phyloP scores from a whole-genome alignment of 495 filamentous ascomycete genomes.

The Thermochaetoides thermophila region DNA sequence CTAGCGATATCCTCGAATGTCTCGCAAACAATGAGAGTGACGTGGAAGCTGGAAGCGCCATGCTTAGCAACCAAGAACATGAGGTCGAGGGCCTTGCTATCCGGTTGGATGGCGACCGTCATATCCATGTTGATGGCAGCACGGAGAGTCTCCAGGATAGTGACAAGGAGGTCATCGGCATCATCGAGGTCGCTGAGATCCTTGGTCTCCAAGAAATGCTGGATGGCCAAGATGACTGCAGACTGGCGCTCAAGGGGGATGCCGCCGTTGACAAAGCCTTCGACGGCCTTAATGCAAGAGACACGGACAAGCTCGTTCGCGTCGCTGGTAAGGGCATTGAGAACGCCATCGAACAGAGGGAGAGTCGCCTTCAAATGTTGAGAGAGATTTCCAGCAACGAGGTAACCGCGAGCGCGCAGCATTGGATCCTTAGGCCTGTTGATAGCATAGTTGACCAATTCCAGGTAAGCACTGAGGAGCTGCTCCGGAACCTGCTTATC shows the following conservation, averaged over 20 bases:
- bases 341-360: constrained; percentile 51
- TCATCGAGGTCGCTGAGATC: constrained; percentile 72
- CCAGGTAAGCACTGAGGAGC: constrained; percentile 53
- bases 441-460: constrained; percentile 66
- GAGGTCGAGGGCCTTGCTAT: constrained; percentile 58
- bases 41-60: constrained; percentile 75
- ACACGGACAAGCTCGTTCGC: constrained; percentile 79
- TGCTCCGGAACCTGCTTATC: constrained; percentile 48
- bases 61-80: constrained; percentile 81
- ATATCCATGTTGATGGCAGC: constrained; percentile 69
- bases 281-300: constrained; percentile 74
- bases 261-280: constrained; percentile 56
- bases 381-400: constrained; percentile 62
- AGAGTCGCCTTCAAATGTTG: constrained; percentile 37
- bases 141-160: constrained; percentile 74
- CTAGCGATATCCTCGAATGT: constrained; percentile 77
- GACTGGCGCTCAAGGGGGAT: constrained; percentile 46
- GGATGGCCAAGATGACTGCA: constrained; percentile 59
- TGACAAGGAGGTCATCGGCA: constrained; percentile 80
- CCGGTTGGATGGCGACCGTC: constrained; percentile 48
- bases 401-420: constrained; percentile 69
- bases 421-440: constrained; percentile 45
- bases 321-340: constrained; percentile 61
- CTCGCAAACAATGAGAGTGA: constrained; percentile 69
- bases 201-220: constrained; percentile 58